phyloP scores from a whole-genome alignment of 768 basidiomycete genomes.

The Mycena sanguinolenta region DNA sequence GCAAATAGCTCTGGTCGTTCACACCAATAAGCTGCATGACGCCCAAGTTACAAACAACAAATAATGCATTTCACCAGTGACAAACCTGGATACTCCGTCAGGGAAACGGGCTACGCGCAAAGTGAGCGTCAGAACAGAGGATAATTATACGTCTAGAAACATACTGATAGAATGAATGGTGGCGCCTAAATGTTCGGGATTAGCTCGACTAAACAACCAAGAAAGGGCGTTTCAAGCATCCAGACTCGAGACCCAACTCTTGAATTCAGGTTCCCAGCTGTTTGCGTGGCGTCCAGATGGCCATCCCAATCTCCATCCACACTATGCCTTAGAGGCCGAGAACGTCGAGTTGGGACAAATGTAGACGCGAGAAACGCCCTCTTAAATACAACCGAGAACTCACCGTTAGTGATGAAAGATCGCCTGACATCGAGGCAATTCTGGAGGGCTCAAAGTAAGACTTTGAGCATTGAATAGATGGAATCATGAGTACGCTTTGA shows the following conservation, averaged over 20 bases:
- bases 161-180: slow-evolving; percentile 86
- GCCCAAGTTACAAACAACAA: slow-evolving; percentile 23
- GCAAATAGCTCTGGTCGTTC: slow-evolving; percentile 94
- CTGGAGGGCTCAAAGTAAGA: slow-evolving; percentile 50
- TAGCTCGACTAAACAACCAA: neutral
- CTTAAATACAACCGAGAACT: neutral
- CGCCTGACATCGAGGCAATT: slow-evolving; percentile 89
- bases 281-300: too few species aligned
- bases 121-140: neutral
- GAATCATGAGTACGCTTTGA: slow-evolving; percentile 85
- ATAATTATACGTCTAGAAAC: neutral
- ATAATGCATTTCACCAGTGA: slow-evolving; percentile 16
- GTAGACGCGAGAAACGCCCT: neutral
- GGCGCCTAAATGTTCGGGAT: slow-evolving; percentile 55
- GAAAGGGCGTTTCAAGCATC: neutral
- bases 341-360: neutral
- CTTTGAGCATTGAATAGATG: slow-evolving; percentile 23
- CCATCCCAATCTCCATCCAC: too few species aligned
- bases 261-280: too few species aligned
- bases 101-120: slow-evolving; percentile 71
- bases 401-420: slow-evolving; percentile 84
- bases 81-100: slow-evolving; percentile 92
- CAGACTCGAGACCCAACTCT: neutral
- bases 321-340: too few species aligned
- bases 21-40: slow-evolving; percentile 90